A percentile compares a stretch with the other conserved stretches of the same genome.
Evolutionary conservation across 371 early-diverging fungal genomes (phyloP).

Genomic region (Rhizomucor pusillus): DNA sequence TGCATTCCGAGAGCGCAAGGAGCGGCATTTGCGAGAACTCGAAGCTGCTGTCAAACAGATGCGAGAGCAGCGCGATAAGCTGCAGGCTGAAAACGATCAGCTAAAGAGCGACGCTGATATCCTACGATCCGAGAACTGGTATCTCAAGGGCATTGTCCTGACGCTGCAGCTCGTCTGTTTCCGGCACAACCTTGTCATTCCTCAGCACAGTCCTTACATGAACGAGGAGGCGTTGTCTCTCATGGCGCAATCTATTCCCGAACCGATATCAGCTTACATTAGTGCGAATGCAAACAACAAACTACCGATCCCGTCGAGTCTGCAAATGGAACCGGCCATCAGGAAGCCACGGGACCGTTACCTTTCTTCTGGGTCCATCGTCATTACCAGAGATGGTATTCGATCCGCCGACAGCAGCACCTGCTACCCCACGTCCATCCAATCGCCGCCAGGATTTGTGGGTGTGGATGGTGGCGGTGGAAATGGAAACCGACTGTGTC

Average conservation of each 20-base stretch:
- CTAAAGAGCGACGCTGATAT: slow-evolving; percentile 51
- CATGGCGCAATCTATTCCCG: slow-evolving; percentile 38
- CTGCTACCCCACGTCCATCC: background rate
- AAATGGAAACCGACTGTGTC: background rate
- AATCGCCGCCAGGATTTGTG: slow-evolving; percentile 6
- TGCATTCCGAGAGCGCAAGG: slow-evolving; percentile 80
- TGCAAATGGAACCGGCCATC: background rate
- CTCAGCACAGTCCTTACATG: slow-evolving; percentile 40
- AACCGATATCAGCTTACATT: slow-evolving; percentile 36
- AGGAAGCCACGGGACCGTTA: slow-evolving; percentile 25
- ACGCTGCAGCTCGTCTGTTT: slow-evolving; percentile 52
- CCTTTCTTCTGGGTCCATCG: slow-evolving; percentile 29
- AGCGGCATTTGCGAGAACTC: slow-evolving; percentile 65
- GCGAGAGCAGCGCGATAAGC: slow-evolving; percentile 50
- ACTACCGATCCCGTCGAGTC: slow-evolving; percentile 26
- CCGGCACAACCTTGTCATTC: slow-evolving; percentile 42
- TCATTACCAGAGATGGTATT: slow-evolving; percentile 34
- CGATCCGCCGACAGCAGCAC: slow-evolving; percentile 1
- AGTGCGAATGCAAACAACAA: slow-evolving; percentile 43
- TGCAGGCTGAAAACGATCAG: slow-evolving; percentile 48
- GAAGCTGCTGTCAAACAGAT: slow-evolving; percentile 66
- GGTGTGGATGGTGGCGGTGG: too few relatives aligned
- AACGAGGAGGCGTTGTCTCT: slow-evolving; percentile 33
- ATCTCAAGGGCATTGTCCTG: slow-evolving; percentile 53
- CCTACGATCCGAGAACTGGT: slow-evolving; percentile 63